Base-by-base conservation (phyloP, 164 flowering plant species). In the Buxus sempervirens region DNA sequence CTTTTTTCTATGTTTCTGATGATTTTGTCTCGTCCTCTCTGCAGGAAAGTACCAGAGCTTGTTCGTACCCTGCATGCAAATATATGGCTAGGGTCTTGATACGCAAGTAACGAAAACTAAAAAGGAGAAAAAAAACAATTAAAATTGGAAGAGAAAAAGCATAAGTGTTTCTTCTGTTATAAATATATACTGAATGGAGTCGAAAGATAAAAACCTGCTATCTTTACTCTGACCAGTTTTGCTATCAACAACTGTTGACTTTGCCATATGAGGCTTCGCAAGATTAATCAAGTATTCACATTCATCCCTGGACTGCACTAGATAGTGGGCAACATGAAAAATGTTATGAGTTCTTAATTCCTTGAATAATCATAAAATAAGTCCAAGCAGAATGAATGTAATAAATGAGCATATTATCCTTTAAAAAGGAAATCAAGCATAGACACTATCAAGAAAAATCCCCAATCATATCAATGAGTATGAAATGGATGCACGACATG, bases 11-110 rank as follows among this genome's bases (percentile, higher is more conserved):
- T 86, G 53, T 64, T 68, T 70, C 85, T 78, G 66, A 89, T 75
- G 26, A 87, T 71, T 74, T 87, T 83, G 78, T 95, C 91, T 22
- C 68, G 79, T 45, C 98, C 99, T 74, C 98, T 86, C 68, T 36
- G 69, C 54, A 90, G 74, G 77, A 92, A 95, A 76, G 73, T 92
- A 60, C 99, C 99, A 49, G 96, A 88, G 75, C 99, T 92, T 21
- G 99, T 95, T 1, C 99, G 90, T 26, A 87, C 96, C 86, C 97
- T 91, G 70, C 54, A 73, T 13, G 61, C 70, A 64, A 51, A 75
- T 51, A 41, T 24, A 68, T 42, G 9, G 70, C 38, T 32, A 32
- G 38, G 38, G 7, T 32, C n/a, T 32, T 32, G 38, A 32, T 32
- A 32, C 38, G 7, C 7, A 7, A 32, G 38, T 32, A 49, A 42